These are phyloP conservation scores for Meyerozyma athensensis DNA, from an alignment of 1,139 yeast species.

Conservation along the genomic window DNA sequence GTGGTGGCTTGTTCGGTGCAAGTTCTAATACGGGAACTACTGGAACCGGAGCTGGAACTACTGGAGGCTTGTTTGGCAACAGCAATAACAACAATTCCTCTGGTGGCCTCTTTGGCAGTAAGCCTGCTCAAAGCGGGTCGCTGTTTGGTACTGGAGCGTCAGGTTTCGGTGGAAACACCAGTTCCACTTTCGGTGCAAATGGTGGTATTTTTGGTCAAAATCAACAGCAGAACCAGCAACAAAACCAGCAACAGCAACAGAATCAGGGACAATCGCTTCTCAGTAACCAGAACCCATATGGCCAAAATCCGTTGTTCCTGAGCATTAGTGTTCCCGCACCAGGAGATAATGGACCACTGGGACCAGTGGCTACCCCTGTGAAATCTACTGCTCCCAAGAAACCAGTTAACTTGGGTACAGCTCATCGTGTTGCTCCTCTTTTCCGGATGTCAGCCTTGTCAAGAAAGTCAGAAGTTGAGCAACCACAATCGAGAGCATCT, in stretches of 20 bases:
- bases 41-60: conserved; percentile 5
- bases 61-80: conserved; percentile 22
- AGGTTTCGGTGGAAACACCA: conserved; percentile 9
- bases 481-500: conserved; percentile 8
- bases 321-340: conserved; percentile 26
- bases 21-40: conserved; percentile 5
- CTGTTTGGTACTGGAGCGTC: conserved; percentile 9
- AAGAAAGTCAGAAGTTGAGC: conserved; percentile 5
- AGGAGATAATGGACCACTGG: conserved; percentile 10
- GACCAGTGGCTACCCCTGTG: conserved; percentile 53
- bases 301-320: conserved; percentile 61
- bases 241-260: conserved; percentile 6
- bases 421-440: conserved; percentile 57
- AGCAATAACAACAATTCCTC: conserved; percentile 17
- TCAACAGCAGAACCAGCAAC: conserved; percentile 6
- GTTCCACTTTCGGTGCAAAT: conserved; percentile 6
- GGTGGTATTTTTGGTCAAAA: conserved; percentile 13
- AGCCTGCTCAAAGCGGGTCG: conserved; percentile 9
- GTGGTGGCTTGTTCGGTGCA: conserved; percentile 10
- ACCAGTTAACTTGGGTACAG: conserved; percentile 53
- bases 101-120: conserved; percentile 24
- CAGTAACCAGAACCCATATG: conserved; percentile 58
- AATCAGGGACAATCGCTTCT: neutral
- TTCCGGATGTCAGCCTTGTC: conserved; percentile 22
- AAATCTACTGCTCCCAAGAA: conserved; percentile 43